phyloP scores from a whole-genome alignment of 2,329 filamentous ascomycete species.

The Lomentospora prolificans region DNA sequence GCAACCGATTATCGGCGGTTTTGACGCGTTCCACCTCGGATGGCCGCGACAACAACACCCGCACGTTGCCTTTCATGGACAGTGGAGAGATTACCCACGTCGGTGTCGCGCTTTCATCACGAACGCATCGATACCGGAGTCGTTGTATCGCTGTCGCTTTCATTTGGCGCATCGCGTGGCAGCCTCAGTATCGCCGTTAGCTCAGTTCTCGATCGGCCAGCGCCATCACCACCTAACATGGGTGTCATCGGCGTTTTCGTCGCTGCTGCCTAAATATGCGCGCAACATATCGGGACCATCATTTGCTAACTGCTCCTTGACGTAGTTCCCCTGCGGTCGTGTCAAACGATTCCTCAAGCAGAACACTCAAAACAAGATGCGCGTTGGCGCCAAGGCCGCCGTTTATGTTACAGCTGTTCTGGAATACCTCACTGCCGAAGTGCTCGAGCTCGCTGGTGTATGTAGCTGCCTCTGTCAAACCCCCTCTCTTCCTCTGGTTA shows the following conservation, averaged over 20 bases:
- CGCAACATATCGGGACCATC: background rate
- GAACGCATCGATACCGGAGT: background rate
- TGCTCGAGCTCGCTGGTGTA: conserved; percentile 89
- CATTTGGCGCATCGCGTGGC: background rate
- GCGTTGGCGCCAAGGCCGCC: conserved; percentile 94
- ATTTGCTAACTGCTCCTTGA: conserved; percentile 15
- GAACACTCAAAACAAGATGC: conserved; percentile 99
- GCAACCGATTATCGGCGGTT: conserved; percentile 5
- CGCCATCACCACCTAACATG: background rate
- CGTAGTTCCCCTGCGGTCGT: conserved; percentile 94
- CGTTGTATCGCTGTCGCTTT: background rate
- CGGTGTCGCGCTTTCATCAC: background rate
- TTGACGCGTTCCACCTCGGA: conserved; percentile 11
- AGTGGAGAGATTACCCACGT: background rate
- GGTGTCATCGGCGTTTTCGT: background rate
- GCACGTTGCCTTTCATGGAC: background rate
- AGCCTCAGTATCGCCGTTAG: background rate
- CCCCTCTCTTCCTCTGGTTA: background rate
- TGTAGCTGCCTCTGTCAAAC: conserved; percentile 25
- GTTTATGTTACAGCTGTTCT: conserved; percentile 97
- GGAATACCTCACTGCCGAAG: conserved; percentile 96
- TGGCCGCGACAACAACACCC: background rate
- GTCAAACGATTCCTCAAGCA: conserved; percentile 99
- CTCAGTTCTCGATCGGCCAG: background rate
- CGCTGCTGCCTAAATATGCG: background rate